Percentiles rank a stretch among this genome's conserved stretches.
phyloP scores from a whole-genome alignment of 192 early-diverging fungal genomes.

The Linnemannia zychae region DNA sequence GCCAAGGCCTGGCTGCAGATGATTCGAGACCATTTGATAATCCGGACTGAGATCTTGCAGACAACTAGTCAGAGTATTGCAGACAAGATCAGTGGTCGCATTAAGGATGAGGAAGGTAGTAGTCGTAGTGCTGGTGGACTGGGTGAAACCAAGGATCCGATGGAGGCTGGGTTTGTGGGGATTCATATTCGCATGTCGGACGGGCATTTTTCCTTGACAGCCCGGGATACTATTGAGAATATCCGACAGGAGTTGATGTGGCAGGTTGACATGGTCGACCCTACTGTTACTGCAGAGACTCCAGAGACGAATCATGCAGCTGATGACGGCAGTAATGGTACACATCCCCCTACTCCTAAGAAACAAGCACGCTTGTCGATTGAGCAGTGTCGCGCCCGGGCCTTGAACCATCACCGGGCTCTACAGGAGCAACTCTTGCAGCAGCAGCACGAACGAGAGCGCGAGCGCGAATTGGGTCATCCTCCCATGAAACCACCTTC shows the following conservation, averaged over 20 bases:
- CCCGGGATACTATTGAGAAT: conserved; percentile 45
- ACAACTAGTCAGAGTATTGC: conserved; percentile 53
- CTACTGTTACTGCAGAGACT: background rate
- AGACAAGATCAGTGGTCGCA: conserved; percentile 52
- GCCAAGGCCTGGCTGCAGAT: conserved; percentile 33
- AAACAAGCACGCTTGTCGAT: conserved; percentile 26
- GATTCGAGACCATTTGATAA: conserved; percentile 39
- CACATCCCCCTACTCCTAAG: background rate
- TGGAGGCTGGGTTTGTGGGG: conserved; percentile 42
- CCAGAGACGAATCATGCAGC: background rate
- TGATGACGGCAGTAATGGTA: background rate
- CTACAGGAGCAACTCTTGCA: conserved; percentile 16
- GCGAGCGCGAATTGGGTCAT: background rate
- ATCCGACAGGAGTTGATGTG: conserved; percentile 48
- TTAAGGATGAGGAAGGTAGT: conserved; percentile 15
- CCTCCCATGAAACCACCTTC: background rate
- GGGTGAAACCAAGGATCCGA: background rate
- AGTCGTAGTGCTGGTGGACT: background rate
- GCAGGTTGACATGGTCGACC: conserved; percentile 35
- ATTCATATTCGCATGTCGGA: conserved; percentile 53
- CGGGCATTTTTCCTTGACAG: conserved; percentile 50
- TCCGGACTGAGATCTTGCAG: conserved; percentile 55
- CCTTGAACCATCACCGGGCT: conserved; percentile 19
- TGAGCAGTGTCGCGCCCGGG: conserved; percentile 38
- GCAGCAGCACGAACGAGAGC: background rate